Conservation (phyloP, 768 basidiomycete genomes). For the Boletus bicolor region DNA sequence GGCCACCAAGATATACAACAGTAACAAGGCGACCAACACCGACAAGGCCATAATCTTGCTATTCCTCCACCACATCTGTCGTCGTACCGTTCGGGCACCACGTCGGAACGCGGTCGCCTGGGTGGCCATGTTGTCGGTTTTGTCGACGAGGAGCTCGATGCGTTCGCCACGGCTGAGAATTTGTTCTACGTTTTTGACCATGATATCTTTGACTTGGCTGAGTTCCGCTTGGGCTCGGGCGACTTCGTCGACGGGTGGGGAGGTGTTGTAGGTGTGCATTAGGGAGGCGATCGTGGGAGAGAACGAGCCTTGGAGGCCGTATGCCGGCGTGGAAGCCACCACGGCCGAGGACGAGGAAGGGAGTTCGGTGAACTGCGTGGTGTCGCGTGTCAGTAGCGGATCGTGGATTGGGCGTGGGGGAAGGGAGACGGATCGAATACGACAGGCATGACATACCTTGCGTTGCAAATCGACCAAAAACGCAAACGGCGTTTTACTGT, state of each 20-base stretch:
- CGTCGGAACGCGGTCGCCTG: conserved; percentile 92
- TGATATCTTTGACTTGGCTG: conserved; percentile 90
- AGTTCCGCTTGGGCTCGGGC: conserved; percentile 86
- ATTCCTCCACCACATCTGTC: conserved; percentile 91
- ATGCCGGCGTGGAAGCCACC: conserved; percentile 46
- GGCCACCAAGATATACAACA: conserved; percentile 81
- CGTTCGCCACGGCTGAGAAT: conserved; percentile 93
- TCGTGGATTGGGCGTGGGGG: no score
- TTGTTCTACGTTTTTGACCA: conserved; percentile 98
- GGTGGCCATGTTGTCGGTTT: conserved; percentile 92
- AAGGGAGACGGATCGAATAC: neutral
- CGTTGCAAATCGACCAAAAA: conserved; percentile 86
- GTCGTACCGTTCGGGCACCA: conserved; percentile 77
- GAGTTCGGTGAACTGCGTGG: conserved; percentile 51
- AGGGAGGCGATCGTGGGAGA: conserved; percentile 67
- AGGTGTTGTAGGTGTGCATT: conserved; percentile 85
- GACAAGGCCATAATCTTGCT: conserved; percentile 65
- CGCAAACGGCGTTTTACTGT: conserved; percentile 87
- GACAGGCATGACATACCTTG: conserved; percentile 43
- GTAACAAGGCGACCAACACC: conserved; percentile 64
- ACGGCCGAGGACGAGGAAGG: conserved; percentile 62
- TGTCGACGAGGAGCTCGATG: conserved; percentile 93
- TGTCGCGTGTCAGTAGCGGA: neutral
- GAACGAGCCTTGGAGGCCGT: conserved; percentile 70
- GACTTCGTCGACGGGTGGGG: conserved; percentile 85